Base-by-base conservation (phyloP, 805 yeast genomes). In the Metschnikowia dekortorum region DNA sequence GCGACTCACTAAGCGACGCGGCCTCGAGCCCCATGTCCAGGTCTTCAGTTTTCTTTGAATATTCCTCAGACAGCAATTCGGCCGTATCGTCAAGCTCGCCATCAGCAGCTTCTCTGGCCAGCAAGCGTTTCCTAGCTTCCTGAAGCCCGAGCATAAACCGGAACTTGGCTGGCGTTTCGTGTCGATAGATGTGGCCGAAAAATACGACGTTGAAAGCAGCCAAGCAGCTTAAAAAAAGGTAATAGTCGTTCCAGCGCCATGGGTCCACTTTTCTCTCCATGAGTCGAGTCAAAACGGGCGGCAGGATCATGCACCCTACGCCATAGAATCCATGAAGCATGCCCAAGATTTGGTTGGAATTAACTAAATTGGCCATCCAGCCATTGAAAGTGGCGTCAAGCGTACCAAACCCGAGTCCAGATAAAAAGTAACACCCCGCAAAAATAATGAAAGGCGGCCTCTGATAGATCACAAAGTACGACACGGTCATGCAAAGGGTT, bases 371-470 rank as follows among this genome's bases (percentile, higher is more conserved):
- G 2, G 82, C 82, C 57, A 78, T 64, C 75, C 81, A 83, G 13
- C 80, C 68, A 56, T 80, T 82, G 58, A 80, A 64, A 8, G 78
- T 66, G 35, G 85, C 79, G 60, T 83, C 89, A 29, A 80, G 55
- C 8, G 76, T 55, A 0, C 89, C 89, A 48, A 70, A 70, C 0
- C 85, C 84, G 38, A 82, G 57, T 0, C 90, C 90, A 43, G 63
- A 61, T 22, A 75, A 55, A 2, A 70, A 58, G 51, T 78, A 73
- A 32, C 70, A 63, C 0, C 67, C 1, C 1, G 77, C 70, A 29
- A 79, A 69, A 0, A 79, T 26, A 9, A 59, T 49, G 51, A 72
- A 74, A 16, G 80, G 79, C 1, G 80, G 78, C 39, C 62, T 68
- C 3, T 66, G 53, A 8, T 73, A 63, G n/a, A 72, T 64, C 2